These are phyloP conservation scores for Tricholoma saponaceum DNA, from an alignment of 768 basidiomycete genomes.

Conservation along the genomic window DNA sequence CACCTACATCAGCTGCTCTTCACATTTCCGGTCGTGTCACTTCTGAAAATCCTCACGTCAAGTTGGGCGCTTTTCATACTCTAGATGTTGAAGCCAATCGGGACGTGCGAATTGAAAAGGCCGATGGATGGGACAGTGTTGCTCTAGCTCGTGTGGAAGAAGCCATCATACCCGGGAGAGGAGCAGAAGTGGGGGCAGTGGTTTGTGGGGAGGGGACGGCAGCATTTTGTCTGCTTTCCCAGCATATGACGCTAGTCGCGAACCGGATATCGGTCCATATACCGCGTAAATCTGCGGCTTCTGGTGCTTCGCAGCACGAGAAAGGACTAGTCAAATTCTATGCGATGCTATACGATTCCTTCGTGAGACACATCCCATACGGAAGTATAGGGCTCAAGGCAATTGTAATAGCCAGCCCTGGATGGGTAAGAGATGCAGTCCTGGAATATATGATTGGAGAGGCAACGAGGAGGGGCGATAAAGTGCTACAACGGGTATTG, in stretches of 20 bases:
- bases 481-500: slow-evolving; percentile 66
- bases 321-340: slow-evolving; percentile 87
- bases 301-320: slow-evolving; percentile 82
- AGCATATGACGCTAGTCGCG: slow-evolving; percentile 93
- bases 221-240: slow-evolving; percentile 89
- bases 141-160: slow-evolving; percentile 80
- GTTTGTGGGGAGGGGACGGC: slow-evolving; percentile 96
- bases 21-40: slow-evolving; percentile 86
- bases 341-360: slow-evolving; percentile 77
- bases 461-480: slow-evolving; percentile 78
- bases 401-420: slow-evolving; percentile 95
- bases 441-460: slow-evolving; percentile 81
- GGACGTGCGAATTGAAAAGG: slow-evolving; percentile 86
- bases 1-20: slow-evolving; percentile 51
- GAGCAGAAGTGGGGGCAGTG: slow-evolving; percentile 94
- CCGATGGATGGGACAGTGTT: slow-evolving; percentile 89
- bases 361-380: slow-evolving; percentile 89
- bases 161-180: slow-evolving; percentile 86
- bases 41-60: slow-evolving; percentile 84
- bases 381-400: slow-evolving; percentile 68
- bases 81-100: slow-evolving; percentile 90
- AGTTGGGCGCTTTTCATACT: slow-evolving; percentile 91
- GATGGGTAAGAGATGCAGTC: slow-evolving; percentile 90
- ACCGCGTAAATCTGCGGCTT: slow-evolving; percentile 86
- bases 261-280: slow-evolving; percentile 87